Base-by-base conservation (phyloP, 176 grass and related monocot species). In the Otatea glauca region DNA sequence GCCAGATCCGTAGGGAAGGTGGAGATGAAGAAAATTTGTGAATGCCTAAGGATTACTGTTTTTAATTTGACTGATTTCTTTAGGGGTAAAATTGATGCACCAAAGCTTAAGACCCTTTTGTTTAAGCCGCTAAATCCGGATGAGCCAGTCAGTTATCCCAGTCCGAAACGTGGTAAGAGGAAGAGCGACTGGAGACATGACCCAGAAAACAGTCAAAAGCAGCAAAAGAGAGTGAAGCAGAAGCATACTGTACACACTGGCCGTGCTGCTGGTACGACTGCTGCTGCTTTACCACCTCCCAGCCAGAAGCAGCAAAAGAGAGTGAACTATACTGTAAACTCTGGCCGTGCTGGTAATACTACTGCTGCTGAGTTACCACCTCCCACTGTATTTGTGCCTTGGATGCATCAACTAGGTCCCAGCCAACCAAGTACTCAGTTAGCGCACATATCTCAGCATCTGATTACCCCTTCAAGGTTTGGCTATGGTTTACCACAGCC, bases 11-110 rank as follows among this genome's bases (percentile, higher is more conserved):
- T 95, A 24, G 87, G 92, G 59, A 78, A 81, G 70, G 16, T 7
- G 8, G 86, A 87, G 78, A 95, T 95, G 93, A 38, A 80, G 69
- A 84, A 45, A 84, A 98, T 98, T 44, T 87, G 79, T 39, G 66
- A 79, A 92, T 95, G 69, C 73, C 64, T 90, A 72, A 75, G 58
- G 63, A 72, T 59, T 77, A 75, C 85, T 63, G 85, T 92, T 81
- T 74, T 69, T 68, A 50, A 87, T 87, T 73, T 95, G 76, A 81
- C 63, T 18, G 20, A 72, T 23, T 98, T 98, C 83, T 86, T 88
- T 38, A 83, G 32, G 48, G 91, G 87, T 80, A 42, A 89, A 61
- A 85, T 98, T 32, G 58, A 83, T 81, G 80, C 86, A 16, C 68
- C 56, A 12, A 62, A 75, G 77, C 84, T 98, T 49, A 90, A 81